Evolutionary conservation across 2,329 filamentous ascomycete species (phyloP), one percentile per base, ranked within the genome.

Genomic region (Dactylellina sp.): DNA sequence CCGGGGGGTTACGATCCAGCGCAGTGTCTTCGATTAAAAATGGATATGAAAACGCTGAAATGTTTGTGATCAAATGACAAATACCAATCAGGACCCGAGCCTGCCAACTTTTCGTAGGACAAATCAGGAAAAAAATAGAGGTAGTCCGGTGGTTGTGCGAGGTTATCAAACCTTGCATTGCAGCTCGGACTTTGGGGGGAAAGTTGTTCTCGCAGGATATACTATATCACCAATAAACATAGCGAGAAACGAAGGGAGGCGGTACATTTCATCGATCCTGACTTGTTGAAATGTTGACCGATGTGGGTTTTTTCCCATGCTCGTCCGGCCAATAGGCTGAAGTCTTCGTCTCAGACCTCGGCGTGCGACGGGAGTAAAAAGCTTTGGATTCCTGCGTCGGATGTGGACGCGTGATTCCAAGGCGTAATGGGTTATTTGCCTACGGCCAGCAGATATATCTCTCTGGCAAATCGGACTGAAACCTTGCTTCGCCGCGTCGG

Each of bases 401-500:
- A 57, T 64, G 61, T 71, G 66, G 56, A 64, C 68, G 68, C 68
- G 68, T 72, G 68, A 64, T 72, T 60, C 55, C 68, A 72, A 65
- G 60, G 59, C 65, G 49, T 57, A 57, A 55, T 70, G 62, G 14
- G 52, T 40, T 57, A 66, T 57, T 66, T 59, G 46, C 53, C 53
- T 68, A 46, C 37, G 25, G 28, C 32, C 6, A 7, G 12, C 53
- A 32, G 22, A 42, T 9, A 16, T 9, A 42, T 4, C n/a, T 44
- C 53, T 57, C 62, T 66, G 52, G 62, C 44, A 59, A 59, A 39
- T 44, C 28, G 55, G 22, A 52, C 24, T 65, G 70, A 65, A 66
- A 74, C 70, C 53, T 72, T 74, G 70, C 70, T 74, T 74, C 70
- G 70, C 70, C 70, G 70, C 70, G 61, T 66, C 61, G 61, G 61